A percentile compares a stretch with the other conserved stretches of the same genome.
Evolutionary conservation across 2,329 filamentous ascomycete species (phyloP).

Genomic region (Paraphaeosphaeria minitans): DNA sequence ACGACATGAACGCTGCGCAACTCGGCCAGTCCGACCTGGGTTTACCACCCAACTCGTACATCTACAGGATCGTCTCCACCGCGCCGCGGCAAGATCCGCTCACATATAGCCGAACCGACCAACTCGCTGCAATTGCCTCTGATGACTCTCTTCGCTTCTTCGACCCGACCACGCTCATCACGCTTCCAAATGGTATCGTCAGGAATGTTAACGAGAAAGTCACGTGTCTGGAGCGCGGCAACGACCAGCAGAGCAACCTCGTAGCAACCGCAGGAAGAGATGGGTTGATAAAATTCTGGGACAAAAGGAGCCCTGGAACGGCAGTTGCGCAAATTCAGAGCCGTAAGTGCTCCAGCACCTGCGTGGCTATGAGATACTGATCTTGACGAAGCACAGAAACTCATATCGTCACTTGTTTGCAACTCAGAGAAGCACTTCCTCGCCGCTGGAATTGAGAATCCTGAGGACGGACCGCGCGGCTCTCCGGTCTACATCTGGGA

Average conservation of each 20-base stretch:
- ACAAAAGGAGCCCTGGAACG: slow-evolving; percentile 62
- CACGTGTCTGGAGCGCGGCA: slow-evolving; percentile 65
- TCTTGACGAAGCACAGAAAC: slow-evolving; percentile 51
- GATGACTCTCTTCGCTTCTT: slow-evolving; percentile 73
- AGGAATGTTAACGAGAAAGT: slow-evolving; percentile 65
- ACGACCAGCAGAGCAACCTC: slow-evolving; percentile 55
- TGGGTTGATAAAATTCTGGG: slow-evolving; percentile 70
- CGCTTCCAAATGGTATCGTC: slow-evolving; percentile 56
- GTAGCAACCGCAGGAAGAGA: slow-evolving; percentile 75
- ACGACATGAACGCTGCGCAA: slow-evolving; percentile 20
- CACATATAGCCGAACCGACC: slow-evolving; percentile 35
- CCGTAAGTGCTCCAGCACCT: slow-evolving; percentile 28
- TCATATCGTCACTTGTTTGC: slow-evolving; percentile 69
- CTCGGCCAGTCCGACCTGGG: slow-evolving; percentile 27
- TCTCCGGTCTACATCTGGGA: slow-evolving; percentile 51
- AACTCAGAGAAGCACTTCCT: slow-evolving; percentile 62
- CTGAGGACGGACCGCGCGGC: slow-evolving; percentile 54
- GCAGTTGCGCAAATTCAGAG: slow-evolving; percentile 42
- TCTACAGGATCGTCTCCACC: slow-evolving; percentile 46
- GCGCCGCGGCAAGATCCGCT: slow-evolving; percentile 38
- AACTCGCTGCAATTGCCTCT: slow-evolving; percentile 68
- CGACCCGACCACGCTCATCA: slow-evolving; percentile 62
- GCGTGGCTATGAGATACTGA: slow-evolving; percentile 16
- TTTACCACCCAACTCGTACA: slow-evolving; percentile 44
- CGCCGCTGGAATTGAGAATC: slow-evolving; percentile 74